Evolutionary conservation across 352 stramenopile genomes (phyloP).

Genomic region (Sclerospora graminicola): DNA sequence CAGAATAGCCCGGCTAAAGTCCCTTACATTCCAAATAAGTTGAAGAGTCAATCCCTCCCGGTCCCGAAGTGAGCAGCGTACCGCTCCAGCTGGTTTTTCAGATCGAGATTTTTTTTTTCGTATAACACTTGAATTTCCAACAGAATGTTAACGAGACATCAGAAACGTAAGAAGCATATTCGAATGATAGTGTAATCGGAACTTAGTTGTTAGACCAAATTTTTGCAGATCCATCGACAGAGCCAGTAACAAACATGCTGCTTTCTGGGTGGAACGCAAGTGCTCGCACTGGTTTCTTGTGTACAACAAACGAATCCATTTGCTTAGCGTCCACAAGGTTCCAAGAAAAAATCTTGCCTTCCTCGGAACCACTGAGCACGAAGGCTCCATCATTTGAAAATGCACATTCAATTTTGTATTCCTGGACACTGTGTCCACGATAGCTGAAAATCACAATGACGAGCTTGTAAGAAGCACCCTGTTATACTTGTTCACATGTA

Average conservation of each 20-base stretch:
- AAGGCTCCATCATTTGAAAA: constrained; percentile 60
- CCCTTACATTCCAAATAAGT: no score
- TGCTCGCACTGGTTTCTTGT: constrained; percentile 52
- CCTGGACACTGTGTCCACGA: constrained; percentile 43
- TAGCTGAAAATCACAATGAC: constrained; percentile 25
- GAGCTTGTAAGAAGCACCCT: constrained; percentile 1
- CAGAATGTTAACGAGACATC: neutral
- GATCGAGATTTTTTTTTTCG: no score
- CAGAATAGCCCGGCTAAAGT: no score
- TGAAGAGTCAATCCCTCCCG: no score
- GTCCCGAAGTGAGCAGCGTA: no score
- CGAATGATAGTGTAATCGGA: neutral
- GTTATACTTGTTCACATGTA: neutral
- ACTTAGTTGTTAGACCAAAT: constrained; percentile 34
- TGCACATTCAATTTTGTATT: constrained; percentile 59
- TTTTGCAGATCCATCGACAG: constrained; percentile 56
- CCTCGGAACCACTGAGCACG: constrained; percentile 67
- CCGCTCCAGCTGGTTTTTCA: no score
- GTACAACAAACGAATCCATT: constrained; percentile 36
- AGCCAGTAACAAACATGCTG: constrained; percentile 53
- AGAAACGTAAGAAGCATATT: neutral
- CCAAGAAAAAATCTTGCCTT: constrained; percentile 57
- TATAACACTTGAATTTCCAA: no score
- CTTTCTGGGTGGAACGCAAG: constrained; percentile 53
- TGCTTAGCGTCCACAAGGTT: constrained; percentile 34